Conservation (phyloP, 352 stramenopile genomes). For the Phytopythium litorale region DNA sequence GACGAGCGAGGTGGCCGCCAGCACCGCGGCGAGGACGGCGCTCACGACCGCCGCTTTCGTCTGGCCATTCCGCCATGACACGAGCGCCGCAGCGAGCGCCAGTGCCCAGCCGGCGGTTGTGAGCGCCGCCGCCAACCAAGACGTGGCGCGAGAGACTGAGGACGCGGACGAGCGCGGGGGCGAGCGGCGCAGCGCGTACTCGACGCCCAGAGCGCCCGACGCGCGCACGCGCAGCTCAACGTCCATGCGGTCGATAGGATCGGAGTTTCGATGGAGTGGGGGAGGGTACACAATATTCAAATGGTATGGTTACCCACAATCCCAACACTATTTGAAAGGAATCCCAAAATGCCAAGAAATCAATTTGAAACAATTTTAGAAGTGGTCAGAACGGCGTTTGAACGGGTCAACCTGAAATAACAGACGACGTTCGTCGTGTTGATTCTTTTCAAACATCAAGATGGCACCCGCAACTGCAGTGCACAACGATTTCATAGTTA, state of each 20-base stretch:
- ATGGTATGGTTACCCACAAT: too few species aligned
- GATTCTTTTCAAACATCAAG: too few species aligned
- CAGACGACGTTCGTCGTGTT: too few species aligned
- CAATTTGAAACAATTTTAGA: too few species aligned
- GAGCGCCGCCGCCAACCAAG: background rate
- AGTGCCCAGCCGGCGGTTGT: background rate
- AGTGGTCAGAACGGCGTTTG: too few species aligned
- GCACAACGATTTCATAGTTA: too few species aligned
- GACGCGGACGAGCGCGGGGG: background rate
- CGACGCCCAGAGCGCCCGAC: constrained; percentile 44
- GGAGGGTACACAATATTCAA: too few species aligned
- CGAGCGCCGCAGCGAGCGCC: background rate
- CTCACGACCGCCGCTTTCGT: background rate
- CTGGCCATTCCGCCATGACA: background rate
- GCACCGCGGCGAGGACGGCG: background rate
- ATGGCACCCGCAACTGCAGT: too few species aligned
- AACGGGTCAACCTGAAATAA: too few species aligned
- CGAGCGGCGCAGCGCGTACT: constrained; percentile 39
- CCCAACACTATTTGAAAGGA: too few species aligned
- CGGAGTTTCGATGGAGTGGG: background rate
- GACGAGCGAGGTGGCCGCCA: background rate
- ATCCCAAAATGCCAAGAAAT: too few species aligned
- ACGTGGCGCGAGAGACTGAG: background rate
- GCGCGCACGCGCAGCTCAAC: constrained; percentile 49
- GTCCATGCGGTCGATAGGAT: constrained; percentile 3